Percentiles rank a stretch among this genome's conserved stretches.
Conservation (phyloP, 805 yeast genomes). For the Barnettozyma pratensis region DNA sequence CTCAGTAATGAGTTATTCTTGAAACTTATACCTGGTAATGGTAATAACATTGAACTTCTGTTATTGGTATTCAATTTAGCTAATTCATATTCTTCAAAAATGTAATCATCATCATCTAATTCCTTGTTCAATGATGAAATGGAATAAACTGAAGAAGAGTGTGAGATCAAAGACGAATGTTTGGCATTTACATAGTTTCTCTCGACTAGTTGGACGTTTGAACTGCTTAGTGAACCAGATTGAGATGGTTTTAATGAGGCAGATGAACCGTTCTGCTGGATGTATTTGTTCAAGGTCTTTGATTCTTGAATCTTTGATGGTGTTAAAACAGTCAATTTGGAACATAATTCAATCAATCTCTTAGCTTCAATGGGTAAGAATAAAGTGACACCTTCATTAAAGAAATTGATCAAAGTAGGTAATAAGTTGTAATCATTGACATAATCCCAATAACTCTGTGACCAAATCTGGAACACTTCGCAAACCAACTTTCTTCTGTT, state of each 20-base stretch:
- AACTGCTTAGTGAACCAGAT: slow-evolving; percentile 11
- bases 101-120: slow-evolving; percentile 34
- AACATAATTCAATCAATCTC: slow-evolving; percentile 55
- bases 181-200: slow-evolving; percentile 37
- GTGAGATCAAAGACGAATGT: slow-evolving; percentile 30
- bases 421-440: slow-evolving; percentile 53
- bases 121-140: slow-evolving; percentile 26
- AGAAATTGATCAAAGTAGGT: slow-evolving; percentile 69
- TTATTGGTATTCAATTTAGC: slow-evolving; percentile 37
- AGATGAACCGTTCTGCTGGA: not conserved
- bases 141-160: slow-evolving; percentile 29
- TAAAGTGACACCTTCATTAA: slow-evolving; percentile 67
- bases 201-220: slow-evolving; percentile 42
- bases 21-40: slow-evolving; percentile 22
- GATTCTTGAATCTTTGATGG: slow-evolving; percentile 37
- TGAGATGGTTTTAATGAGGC: slow-evolving; percentile 1
- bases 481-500: slow-evolving; percentile 65
- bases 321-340: slow-evolving; percentile 52
- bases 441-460: slow-evolving; percentile 84
- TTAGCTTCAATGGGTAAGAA: slow-evolving; percentile 62
- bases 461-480: slow-evolving; percentile 73
- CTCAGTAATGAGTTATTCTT: slow-evolving; percentile 20
- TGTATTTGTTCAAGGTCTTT: not conserved
- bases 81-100: slow-evolving; percentile 55
- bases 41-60: slow-evolving; percentile 35